Conservation (phyloP, 2,329 filamentous ascomycete genomes). For the Aspergillus novofumigatus region DNA sequence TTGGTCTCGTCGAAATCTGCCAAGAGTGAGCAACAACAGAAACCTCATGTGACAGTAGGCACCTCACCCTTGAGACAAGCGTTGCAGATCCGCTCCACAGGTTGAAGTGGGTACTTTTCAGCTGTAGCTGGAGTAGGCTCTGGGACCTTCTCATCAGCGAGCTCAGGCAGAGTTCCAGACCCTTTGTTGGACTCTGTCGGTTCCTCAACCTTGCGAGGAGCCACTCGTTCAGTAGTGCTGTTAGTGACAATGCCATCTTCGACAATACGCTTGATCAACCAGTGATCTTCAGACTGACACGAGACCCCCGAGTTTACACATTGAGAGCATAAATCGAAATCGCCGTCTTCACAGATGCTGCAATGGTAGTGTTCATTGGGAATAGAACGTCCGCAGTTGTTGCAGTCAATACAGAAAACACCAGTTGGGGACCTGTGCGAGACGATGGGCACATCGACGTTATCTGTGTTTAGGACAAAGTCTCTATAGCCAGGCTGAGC, state of each 20-base stretch:
- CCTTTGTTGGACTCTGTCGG: slow-evolving; percentile 14
- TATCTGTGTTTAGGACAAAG: slow-evolving; percentile 26
- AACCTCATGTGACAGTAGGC: background rate
- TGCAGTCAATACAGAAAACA: slow-evolving; percentile 87
- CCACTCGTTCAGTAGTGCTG: slow-evolving; percentile 78
- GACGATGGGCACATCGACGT: slow-evolving; percentile 28
- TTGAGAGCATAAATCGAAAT: slow-evolving; percentile 83
- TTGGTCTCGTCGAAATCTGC: slow-evolving; percentile 67
- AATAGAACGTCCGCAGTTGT: slow-evolving; percentile 76
- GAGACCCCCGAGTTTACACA: slow-evolving; percentile 73
- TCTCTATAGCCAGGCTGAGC: slow-evolving; percentile 21
- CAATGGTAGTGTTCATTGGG: slow-evolving; percentile 88
- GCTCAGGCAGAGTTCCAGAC: slow-evolving; percentile 12
- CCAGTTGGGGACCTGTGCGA: slow-evolving; percentile 31
- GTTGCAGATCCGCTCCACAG: slow-evolving; percentile 55
- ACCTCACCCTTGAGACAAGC: slow-evolving; percentile 59
- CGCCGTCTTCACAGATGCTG: slow-evolving; percentile 84
- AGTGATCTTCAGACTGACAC: slow-evolving; percentile 77
- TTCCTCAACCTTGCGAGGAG: slow-evolving; percentile 52
- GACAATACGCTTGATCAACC: slow-evolving; percentile 88
- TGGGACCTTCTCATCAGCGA: slow-evolving; percentile 22
- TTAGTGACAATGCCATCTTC: slow-evolving; percentile 73
- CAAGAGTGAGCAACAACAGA: slow-evolving; percentile 18
- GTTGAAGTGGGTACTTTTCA: background rate
- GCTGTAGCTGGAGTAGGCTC: slow-evolving; percentile 21